Percentiles rank a stretch among this genome's conserved stretches.
Evolutionary conservation across 441 rosid species (phyloP).

Genomic region (Caryocar brasiliense): DNA sequence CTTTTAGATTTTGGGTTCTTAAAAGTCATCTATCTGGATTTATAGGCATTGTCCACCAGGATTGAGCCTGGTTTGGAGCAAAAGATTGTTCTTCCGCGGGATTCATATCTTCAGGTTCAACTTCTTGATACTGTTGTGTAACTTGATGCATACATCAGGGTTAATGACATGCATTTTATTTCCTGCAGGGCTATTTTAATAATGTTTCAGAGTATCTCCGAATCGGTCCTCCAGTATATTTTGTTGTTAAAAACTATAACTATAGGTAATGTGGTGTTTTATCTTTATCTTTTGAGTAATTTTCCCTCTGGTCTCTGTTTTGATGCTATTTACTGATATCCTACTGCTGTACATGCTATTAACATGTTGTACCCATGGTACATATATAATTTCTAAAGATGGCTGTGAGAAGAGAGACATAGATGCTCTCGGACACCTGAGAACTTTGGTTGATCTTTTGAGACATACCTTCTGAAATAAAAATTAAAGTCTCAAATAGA

Average conservation of each 20-base stretch:
- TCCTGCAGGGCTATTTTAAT: constrained; percentile 78
- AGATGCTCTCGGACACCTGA: too few species aligned
- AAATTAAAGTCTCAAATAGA: too few species aligned
- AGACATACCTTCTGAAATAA: too few species aligned
- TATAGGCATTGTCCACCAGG: constrained; percentile 75
- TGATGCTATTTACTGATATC: too few species aligned
- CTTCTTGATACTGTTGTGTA: constrained; percentile 10
- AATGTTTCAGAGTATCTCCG: constrained; percentile 70
- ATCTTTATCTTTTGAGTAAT: background rate
- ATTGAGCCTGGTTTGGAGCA: constrained; percentile 95
- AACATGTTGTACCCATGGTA: too few species aligned
- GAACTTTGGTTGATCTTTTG: too few species aligned
- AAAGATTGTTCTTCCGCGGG: constrained; percentile 90
- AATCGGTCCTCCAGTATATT: constrained; percentile 91
- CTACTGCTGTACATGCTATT: too few species aligned
- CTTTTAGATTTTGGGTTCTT: constrained; percentile 5
- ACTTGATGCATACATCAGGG: constrained; percentile 1
- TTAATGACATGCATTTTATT: constrained; percentile 11
- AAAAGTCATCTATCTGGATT: constrained; percentile 74
- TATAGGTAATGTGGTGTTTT: constrained; percentile 50
- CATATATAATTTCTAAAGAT: too few species aligned
- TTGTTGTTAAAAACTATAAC: constrained; percentile 85
- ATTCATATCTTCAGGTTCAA: constrained; percentile 93
- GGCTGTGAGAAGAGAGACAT: too few species aligned
- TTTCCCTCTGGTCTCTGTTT: too few species aligned